phyloP scores from a whole-genome alignment of 495 filamentous ascomycete genomes.

The Sabuloglossum arenarium region DNA sequence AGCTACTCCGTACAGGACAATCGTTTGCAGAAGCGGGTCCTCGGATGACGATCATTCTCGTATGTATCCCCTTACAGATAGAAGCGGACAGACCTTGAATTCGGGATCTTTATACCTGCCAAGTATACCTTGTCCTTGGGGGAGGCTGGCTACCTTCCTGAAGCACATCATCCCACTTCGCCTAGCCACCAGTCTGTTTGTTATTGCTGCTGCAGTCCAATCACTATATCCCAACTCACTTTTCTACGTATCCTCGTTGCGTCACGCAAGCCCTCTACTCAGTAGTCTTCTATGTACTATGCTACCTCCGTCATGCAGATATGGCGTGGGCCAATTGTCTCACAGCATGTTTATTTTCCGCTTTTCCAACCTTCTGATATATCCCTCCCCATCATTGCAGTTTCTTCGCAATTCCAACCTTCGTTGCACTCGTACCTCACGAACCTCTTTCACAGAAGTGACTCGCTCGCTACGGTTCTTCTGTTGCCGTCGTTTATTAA shows the following conservation, averaged over 20 bases:
- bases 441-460: slow-evolving; percentile 8
- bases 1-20: not conserved
- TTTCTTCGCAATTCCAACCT: not conserved
- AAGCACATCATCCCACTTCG: not conserved
- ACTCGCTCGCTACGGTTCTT: slow-evolving; percentile 17
- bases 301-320: not conserved
- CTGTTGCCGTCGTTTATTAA: slow-evolving; percentile 11
- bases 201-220: not conserved
- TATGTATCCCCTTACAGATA: not conserved
- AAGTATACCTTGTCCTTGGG: not conserved
- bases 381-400: not conserved
- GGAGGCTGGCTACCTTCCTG: not conserved
- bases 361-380: not conserved
- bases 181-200: not conserved
- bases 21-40: not conserved
- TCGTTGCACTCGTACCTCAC: not conserved
- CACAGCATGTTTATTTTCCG: not conserved
- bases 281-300: not conserved
- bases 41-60: not conserved
- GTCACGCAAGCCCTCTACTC: not conserved
- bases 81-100: not conserved
- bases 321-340: slow-evolving; percentile 1
- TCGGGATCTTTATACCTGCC: not conserved
- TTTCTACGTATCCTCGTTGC: not conserved
- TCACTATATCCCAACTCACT: not conserved